Percentiles rank a stretch among this genome's conserved stretches.
Evolutionary conservation across 1,284 basidiomycete species (phyloP).

Genomic region (Microbotryum violaceum): DNA sequence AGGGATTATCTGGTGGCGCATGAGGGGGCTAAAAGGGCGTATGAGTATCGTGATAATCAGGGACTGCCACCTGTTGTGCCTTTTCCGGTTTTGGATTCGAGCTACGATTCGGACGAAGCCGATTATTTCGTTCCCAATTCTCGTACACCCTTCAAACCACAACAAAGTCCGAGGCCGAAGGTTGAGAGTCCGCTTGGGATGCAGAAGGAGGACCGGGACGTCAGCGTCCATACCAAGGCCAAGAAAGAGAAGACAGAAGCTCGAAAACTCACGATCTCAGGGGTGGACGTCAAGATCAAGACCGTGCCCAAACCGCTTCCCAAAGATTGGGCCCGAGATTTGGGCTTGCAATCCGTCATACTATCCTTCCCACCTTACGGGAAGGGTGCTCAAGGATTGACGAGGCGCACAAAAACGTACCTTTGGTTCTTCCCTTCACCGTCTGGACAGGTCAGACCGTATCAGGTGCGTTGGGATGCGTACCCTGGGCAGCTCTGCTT

Average conservation of each 20-base stretch:
- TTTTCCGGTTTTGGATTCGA: no score
- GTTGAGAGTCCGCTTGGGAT: constrained; percentile 39
- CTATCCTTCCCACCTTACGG: background rate
- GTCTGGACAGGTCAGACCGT: constrained; percentile 14
- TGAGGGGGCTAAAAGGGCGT: no score
- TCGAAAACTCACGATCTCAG: background rate
- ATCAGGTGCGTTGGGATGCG: constrained; percentile 13
- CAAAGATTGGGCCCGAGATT: constrained; percentile 9
- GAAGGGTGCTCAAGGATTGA: no score
- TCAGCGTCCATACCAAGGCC: background rate
- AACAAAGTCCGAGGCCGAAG: no score
- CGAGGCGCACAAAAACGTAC: background rate
- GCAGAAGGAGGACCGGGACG: background rate
- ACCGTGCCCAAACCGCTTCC: constrained; percentile 12
- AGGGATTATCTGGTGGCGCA: no score
- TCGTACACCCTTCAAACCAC: no score
- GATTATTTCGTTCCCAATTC: no score
- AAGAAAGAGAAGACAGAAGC: no score
- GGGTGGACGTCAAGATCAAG: background rate
- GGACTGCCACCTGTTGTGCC: no score
- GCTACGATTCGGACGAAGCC: no score
- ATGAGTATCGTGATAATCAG: no score
- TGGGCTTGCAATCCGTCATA: constrained; percentile 13
- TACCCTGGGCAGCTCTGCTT: no score
- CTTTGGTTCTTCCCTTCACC: constrained; percentile 22